Conservation (phyloP, 2,329 filamentous ascomycete species). For the Stylonectria norvegica region DNA sequence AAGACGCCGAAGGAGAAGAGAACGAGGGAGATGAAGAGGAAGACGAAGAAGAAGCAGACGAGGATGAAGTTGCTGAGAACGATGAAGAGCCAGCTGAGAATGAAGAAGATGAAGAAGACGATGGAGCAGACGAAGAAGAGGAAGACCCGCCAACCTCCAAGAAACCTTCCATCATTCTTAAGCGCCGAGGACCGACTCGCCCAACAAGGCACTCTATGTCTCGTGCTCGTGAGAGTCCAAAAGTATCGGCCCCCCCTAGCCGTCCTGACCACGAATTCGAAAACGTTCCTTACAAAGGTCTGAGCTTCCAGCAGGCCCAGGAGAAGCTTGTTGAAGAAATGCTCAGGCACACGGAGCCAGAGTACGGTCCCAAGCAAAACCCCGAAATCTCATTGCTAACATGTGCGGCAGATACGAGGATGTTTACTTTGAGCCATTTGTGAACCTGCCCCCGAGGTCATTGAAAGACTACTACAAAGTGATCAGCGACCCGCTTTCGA, state of each 20-base stretch:
- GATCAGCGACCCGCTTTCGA: conserved; percentile 75
- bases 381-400: conserved; percentile 24
- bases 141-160: conserved; percentile 31
- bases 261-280: conserved; percentile 54
- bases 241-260: conserved; percentile 35
- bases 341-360: conserved; percentile 63
- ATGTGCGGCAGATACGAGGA: conserved; percentile 60
- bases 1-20: conserved; percentile 28
- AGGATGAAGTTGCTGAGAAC: conserved; percentile 30
- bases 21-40: conserved; percentile 31
- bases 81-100: conserved; percentile 26
- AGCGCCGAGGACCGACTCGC: conserved; percentile 35
- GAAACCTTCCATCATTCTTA: conserved; percentile 38
- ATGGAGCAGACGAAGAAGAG: conserved; percentile 31
- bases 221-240: conserved; percentile 32
- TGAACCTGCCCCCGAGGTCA: conserved; percentile 70
- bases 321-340: conserved; percentile 79
- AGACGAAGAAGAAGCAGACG: conserved; percentile 32
- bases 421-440: conserved; percentile 68
- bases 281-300: conserved; percentile 61
- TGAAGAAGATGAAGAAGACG: conserved; percentile 25
- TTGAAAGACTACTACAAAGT: conserved; percentile 84
- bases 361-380: conserved; percentile 43
- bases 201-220: conserved; percentile 33
- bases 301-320: conserved; percentile 80